A percentile compares a stretch with the other conserved stretches of the same genome.
Conservation (phyloP, 495 filamentous ascomycete species). For the Annulohypoxylon stygium region DNA sequence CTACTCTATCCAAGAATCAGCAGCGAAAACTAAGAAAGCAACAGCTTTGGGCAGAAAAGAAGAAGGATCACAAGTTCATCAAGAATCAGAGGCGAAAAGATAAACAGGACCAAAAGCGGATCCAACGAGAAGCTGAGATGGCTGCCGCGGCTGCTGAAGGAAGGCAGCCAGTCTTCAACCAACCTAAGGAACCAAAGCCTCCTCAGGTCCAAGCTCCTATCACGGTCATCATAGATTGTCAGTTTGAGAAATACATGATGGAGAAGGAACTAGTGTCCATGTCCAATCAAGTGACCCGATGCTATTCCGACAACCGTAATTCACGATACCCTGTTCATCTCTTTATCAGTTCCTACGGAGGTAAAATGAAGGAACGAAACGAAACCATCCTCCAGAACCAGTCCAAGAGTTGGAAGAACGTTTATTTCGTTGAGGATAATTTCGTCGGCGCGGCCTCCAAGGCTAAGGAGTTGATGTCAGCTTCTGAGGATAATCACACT, state of each 20-base stretch:
- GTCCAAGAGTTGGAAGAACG: conserved; percentile 82
- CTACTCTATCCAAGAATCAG: conserved; percentile 79
- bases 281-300: conserved; percentile 82
- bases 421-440: conserved; percentile 76
- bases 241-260: conserved; percentile 90
- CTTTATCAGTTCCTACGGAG: conserved; percentile 80
- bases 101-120: conserved; percentile 62
- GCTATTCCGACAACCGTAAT: conserved; percentile 86
- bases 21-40: background rate
- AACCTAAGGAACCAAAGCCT: conserved; percentile 51
- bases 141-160: conserved; percentile 59
- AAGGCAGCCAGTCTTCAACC: conserved; percentile 50
- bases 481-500: conserved; percentile 63
- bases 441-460: conserved; percentile 73
- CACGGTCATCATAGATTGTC: conserved; percentile 87
- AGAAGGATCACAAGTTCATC: background rate
- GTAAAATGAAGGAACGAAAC: conserved; percentile 80
- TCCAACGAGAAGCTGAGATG: conserved; percentile 53
- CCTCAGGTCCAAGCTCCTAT: conserved; percentile 72
- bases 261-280: conserved; percentile 86
- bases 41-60: background rate
- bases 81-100: conserved; percentile 71
- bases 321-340: conserved; percentile 75
- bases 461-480: conserved; percentile 71
- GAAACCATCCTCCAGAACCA: conserved; percentile 76